These are phyloP conservation scores for Houttuynia cordata DNA, from an alignment of 164 flowering plant genomes.

Conservation along the genomic window DNA sequence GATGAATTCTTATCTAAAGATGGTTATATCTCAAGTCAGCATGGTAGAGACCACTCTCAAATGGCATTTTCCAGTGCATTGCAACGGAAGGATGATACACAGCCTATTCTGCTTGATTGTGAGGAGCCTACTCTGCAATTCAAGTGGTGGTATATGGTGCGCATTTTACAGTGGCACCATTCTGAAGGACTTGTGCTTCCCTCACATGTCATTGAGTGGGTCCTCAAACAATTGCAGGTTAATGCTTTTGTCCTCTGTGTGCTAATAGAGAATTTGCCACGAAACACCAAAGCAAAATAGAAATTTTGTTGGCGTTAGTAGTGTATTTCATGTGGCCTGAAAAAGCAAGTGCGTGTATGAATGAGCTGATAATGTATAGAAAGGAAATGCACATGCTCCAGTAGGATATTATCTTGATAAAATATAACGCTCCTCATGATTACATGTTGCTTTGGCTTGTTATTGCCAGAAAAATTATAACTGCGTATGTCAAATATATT, in stretches of 20 bases:
- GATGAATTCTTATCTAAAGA: slow-evolving; percentile 58
- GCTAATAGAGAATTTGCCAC: too few relatives aligned
- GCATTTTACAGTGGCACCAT: slow-evolving; percentile 83
- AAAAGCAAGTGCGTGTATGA: too few relatives aligned
- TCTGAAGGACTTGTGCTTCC: slow-evolving; percentile 77
- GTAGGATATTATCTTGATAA: too few relatives aligned
- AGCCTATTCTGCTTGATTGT: slow-evolving; percentile 30
- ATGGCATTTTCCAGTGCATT: slow-evolving; percentile 38
- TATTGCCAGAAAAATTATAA: too few relatives aligned
- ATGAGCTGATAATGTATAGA: too few relatives aligned
- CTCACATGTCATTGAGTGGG: slow-evolving; percentile 87
- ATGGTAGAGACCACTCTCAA: slow-evolving; percentile 52
- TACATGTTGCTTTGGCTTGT: too few relatives aligned
- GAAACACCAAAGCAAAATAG: too few relatives aligned
- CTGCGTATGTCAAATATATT: too few relatives aligned
- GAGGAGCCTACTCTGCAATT: slow-evolving; percentile 72
- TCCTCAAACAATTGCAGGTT: slow-evolving; percentile 75
- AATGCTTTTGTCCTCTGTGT: neutral
- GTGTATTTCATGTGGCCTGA: too few relatives aligned
- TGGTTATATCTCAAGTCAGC: slow-evolving; percentile 32
- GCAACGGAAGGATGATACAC: slow-evolving; percentile 39
- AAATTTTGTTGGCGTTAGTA: too few relatives aligned
- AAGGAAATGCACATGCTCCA: too few relatives aligned
- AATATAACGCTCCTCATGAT: too few relatives aligned
- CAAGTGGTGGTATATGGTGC: slow-evolving; percentile 94